A percentile compares a stretch with the other conserved stretches of the same genome.
phyloP scores from a whole-genome alignment of 805 yeast species.

The Wickerhamomyces bisporus region DNA sequence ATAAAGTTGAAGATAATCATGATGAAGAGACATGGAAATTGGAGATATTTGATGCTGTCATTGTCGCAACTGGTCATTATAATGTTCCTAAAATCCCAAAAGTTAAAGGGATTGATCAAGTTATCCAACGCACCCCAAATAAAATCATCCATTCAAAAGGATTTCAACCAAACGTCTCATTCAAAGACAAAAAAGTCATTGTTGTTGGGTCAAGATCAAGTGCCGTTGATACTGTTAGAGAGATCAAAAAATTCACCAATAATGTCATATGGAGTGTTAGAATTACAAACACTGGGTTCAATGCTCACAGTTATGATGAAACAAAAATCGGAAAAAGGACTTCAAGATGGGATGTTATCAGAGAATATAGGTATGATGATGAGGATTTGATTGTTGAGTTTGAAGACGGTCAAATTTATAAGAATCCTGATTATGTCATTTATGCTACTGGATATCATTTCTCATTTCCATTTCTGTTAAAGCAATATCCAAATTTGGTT shows the following conservation, averaged over 20 bases:
- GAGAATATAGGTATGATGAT: slow-evolving; percentile 24
- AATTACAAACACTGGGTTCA: slow-evolving; percentile 23
- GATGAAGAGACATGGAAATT: slow-evolving; percentile 32
- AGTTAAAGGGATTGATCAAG: slow-evolving; percentile 36
- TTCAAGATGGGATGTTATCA: slow-evolving; percentile 29
- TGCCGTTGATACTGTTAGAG: slow-evolving; percentile 50
- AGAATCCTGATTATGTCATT: slow-evolving; percentile 43
- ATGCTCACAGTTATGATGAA: slow-evolving; percentile 6
- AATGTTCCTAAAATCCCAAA: slow-evolving; percentile 47
- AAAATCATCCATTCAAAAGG: slow-evolving; percentile 34
- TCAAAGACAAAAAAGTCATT: slow-evolving; percentile 31
- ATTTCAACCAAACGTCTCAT: slow-evolving; percentile 33
- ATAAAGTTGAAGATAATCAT: slow-evolving; percentile 14
- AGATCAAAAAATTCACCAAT: not conserved
- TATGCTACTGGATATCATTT: slow-evolving; percentile 66
- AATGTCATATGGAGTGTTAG: slow-evolving; percentile 27
- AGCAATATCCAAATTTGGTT: slow-evolving; percentile 15
- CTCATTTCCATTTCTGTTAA: slow-evolving; percentile 45
- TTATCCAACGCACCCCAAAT: not conserved
- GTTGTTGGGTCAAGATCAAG: slow-evolving; percentile 63
- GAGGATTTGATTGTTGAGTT: slow-evolving; percentile 28
- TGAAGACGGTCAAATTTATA: slow-evolving; percentile 36
- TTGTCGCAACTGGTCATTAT: slow-evolving; percentile 50
- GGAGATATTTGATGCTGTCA: slow-evolving; percentile 32
- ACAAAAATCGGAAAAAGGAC: not conserved